Conservation (phyloP, 768 basidiomycete species). For the Daedaleopsis nitida region DNA sequence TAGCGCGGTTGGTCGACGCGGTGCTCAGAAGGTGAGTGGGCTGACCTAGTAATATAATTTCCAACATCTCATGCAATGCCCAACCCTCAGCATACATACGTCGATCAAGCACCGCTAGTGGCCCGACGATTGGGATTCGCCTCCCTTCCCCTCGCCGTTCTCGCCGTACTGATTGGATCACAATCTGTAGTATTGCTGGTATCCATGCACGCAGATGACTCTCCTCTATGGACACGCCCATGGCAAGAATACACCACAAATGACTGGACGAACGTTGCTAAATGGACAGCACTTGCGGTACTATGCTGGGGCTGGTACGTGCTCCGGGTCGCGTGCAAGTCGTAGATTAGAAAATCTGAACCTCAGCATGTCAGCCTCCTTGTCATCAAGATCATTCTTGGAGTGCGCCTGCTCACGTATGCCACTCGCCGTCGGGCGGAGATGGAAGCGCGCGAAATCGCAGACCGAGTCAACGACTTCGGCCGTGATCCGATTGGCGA, state of each 20-base stretch:
- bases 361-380: slow-evolving; percentile 57
- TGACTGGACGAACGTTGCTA: slow-evolving; percentile 54
- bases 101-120: slow-evolving; percentile 94
- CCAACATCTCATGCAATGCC: not conserved
- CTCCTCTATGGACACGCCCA: slow-evolving; percentile 46
- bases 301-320: slow-evolving; percentile 86
- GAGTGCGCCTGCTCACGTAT: slow-evolving; percentile 83
- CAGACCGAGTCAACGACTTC: slow-evolving; percentile 82
- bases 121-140: slow-evolving; percentile 94
- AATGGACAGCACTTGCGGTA: slow-evolving; percentile 65
- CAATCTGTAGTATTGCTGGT: slow-evolving; percentile 70
- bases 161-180: slow-evolving; percentile 74
- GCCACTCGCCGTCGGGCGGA: slow-evolving; percentile 73
- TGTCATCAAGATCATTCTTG: slow-evolving; percentile 90
- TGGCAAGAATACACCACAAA: slow-evolving; percentile 44
- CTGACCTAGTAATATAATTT: too few species aligned
- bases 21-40: slow-evolving; percentile 65
- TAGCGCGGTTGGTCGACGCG: slow-evolving; percentile 66
- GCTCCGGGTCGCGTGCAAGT: not conserved
- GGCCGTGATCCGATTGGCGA: slow-evolving; percentile 92
- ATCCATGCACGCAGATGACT: slow-evolving; percentile 37
- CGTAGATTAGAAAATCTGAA: not conserved
- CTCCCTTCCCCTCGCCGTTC: slow-evolving; percentile 85
- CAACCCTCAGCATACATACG: slow-evolving; percentile 73
- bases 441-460: slow-evolving; percentile 75